Base-by-base conservation (phyloP, 2,329 filamentous ascomycete genomes). In the Cladobotryum protrusum region DNA sequence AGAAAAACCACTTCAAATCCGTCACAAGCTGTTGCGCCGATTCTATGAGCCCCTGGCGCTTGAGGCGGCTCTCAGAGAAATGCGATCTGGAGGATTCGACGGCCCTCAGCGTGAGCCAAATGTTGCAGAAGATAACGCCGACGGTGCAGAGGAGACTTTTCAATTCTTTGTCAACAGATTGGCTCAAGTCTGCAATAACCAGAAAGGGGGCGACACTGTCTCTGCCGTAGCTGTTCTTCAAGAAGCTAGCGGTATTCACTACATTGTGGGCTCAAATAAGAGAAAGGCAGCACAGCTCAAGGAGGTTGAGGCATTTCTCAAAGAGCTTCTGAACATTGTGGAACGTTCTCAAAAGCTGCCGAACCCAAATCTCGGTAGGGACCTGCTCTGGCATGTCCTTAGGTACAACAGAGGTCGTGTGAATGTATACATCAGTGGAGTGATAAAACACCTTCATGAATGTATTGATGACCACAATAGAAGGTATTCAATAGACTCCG, bases 261-360 rank as follows among this genome's bases (percentile, higher is more conserved):
- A 68, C 29, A 48, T 60, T 5, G 57, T 69, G 49, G 63, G 57
- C 0, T 67, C 61, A 2, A 69, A 69, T 36, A 51, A 59, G 18
- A 47, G 57, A 6, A 52, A 29, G 5, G 3, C 3, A 0, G 2
- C 19, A 0, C 44, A 43, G 2, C 45, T 62, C 1, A 1, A 8
- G 0, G 42, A 19, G 1, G 55, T 56, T 0, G 39, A 14, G 1
- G 17, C 32, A 1, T 62, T 59, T 9, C 15, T 63, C 0, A 8
- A 13, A 1, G n/a, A 40, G 4, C 32, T 64, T 0, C 7, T 64
- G 3, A 13, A 4, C 0, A 58, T 43, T 9, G 11, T 62, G 1
- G 49, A 33, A 3, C 53, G 47, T 1, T 48, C 52, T 1, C 39
- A 43, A 3, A 7, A 2, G 0, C 47, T 55, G 15, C 6, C 12